These are phyloP conservation scores for Berberis thunbergii DNA, from an alignment of 164 flowering plant species.

Conservation along the genomic window DNA sequence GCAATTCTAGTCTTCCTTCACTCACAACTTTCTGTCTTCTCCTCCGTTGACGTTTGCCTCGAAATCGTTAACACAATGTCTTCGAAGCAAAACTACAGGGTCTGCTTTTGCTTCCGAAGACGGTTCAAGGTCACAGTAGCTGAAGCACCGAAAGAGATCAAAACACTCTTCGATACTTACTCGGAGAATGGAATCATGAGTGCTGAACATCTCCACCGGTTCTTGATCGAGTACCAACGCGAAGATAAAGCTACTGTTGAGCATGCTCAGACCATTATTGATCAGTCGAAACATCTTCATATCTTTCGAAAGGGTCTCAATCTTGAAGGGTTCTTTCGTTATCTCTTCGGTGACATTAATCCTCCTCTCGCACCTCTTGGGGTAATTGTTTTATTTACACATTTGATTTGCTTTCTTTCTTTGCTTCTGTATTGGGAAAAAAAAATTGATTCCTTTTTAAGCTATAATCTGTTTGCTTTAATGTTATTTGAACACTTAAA, in stretches of 20 bases:
- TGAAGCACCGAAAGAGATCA: slow-evolving; percentile 68
- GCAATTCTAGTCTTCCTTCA: too few relatives aligned
- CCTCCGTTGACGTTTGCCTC: too few relatives aligned
- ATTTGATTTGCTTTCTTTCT: background rate
- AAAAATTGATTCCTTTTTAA: background rate
- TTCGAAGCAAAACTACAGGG: slow-evolving; percentile 51
- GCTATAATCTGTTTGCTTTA: background rate
- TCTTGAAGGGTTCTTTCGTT: slow-evolving; percentile 34
- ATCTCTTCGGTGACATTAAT: slow-evolving; percentile 29
- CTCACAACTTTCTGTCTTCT: too few relatives aligned
- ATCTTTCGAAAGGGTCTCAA: slow-evolving; percentile 23
- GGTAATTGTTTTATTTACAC: slow-evolving; percentile 8
- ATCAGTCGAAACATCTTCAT: slow-evolving; percentile 28
- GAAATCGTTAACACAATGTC: background rate
- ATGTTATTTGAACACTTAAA: too few relatives aligned
- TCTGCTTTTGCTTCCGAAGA: slow-evolving; percentile 78
- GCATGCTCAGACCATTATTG: slow-evolving; percentile 59
- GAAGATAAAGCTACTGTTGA: slow-evolving; percentile 39
- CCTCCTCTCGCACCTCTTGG: slow-evolving; percentile 20
- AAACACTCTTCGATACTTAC: slow-evolving; percentile 42
- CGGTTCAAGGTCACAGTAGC: slow-evolving; percentile 40
- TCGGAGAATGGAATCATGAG: slow-evolving; percentile 67
- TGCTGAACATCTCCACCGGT: slow-evolving; percentile 47
- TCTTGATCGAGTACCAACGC: slow-evolving; percentile 58
- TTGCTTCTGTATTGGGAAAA: too few relatives aligned